Base-by-base conservation (phyloP, 768 basidiomycete genomes). In the Leccinellum albellum region DNA sequence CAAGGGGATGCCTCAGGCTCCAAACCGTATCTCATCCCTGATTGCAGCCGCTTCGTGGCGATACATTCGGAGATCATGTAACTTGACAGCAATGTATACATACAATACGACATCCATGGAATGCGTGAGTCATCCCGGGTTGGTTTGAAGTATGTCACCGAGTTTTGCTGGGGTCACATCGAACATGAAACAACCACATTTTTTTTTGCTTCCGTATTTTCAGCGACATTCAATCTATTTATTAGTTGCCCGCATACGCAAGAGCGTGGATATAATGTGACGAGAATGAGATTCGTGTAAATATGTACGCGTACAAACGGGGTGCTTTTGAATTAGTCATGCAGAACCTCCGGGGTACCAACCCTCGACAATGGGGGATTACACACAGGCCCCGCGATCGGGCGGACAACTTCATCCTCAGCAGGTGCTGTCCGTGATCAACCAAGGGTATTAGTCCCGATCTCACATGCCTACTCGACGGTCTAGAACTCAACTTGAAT, bases 401-500 rank as follows among this genome's bases (percentile, higher is more conserved):
- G 50, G 10, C 57, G 26, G 48, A 49, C n/a, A 49, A 28, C 53
- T 40, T 50, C 28, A 51, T 29, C 55, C 33, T 47, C 12, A 53
- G 45, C 40, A 52, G 54, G 51, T 23, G 44, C 47, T 47, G 60
- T 26, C 37, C 42, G 44, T 21, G 51, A 50, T 53, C 57, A 42
- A 48, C 46, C 29, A 26, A 50, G 26, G 28, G 23, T 44, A 53
- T 28, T 33, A 29, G 57, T 48, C 58, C 60, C 60, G 55, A 64
- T 66, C 61, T 59, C 35, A 24, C 60, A 56, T 58, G 42, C 50
- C 49, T 35, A 29, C 35, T 40, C 28, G 46, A 49, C 15, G 62
- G 66, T 58, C 69, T 64, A 72, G 68, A 70, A 57, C 61, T 61
- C 48, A 52, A 42, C n/a, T 42, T 42, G 40, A 42, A 62, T 31